Evolutionary conservation across 495 filamentous ascomycete species (phyloP), one percentile per base, ranked within the genome.

Genomic region (Talaromyces trachyspermus): DNA sequence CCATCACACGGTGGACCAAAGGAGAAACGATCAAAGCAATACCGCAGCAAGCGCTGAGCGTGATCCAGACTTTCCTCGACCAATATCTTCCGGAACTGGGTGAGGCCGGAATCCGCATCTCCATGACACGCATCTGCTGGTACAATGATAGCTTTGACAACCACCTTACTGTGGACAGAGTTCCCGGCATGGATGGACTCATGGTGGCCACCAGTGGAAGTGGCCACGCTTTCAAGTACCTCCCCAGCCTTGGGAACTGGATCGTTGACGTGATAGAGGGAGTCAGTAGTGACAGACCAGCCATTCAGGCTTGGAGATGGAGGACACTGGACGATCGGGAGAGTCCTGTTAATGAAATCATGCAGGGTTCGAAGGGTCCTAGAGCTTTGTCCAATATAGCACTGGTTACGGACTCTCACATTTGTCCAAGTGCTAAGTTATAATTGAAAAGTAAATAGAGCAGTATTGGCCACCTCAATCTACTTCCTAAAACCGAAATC

Each of bases 221-320:
- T 52, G 86, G 87, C 0, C 86, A 92, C 60, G 87, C 63, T 1
- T 90, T 84, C 63, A 89, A 91, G 58, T 89, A 89, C 54, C 50
- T 89, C 49, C 87, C 87, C 0, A 77, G 88, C n/a, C 59, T 91
- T 2, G 87, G 87, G 6, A 75, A 80, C 35, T 75, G 74, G 52
- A 73, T 89, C 14, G 78, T 76, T 3, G 78, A 84, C 50, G 67
- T 71, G 22, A 58, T 89, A 11, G 60, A 70, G 53, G 64, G 72
- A 1, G 50, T 56, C 15, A 57, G 54, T 6, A 22, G 29, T 7
- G 51, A 66, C 19, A 24, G 40, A 18, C 40, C 40, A n/a, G 47
- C 54, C 12, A 50, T 57, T 12, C 49, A 60, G 30, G 55, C 56
- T 1, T 55, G 46, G 39, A 54, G 56, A 51, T 70, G 66, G 66